A percentile compares a stretch with the other conserved stretches of the same genome.
These are phyloP conservation scores for Trichoderma citrinoviride DNA, from an alignment of 2,329 filamentous ascomycete species.

Conservation along the genomic window DNA sequence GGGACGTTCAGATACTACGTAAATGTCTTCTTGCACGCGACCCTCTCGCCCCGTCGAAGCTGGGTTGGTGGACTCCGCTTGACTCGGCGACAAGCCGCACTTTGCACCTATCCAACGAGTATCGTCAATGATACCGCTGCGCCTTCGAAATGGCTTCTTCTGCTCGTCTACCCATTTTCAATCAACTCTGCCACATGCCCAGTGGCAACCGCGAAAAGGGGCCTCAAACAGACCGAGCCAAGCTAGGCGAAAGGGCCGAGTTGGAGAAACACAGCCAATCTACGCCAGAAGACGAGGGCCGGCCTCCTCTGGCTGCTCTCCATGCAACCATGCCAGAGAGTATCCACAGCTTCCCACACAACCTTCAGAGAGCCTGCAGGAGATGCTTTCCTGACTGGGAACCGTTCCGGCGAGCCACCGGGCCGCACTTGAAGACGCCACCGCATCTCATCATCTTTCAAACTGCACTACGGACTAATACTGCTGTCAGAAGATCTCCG, in stretches of 20 bases:
- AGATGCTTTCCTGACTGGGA: constrained; percentile 22
- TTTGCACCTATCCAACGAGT: not conserved
- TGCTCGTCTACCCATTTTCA: not conserved
- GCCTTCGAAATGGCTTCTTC: not conserved
- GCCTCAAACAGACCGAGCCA: not conserved
- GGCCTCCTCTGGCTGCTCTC: constrained; percentile 7
- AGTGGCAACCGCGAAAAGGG: constrained; percentile 12
- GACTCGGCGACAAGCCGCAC: not conserved
- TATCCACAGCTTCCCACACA: constrained; percentile 13
- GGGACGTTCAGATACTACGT: not conserved
- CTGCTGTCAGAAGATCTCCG: constrained; percentile 6
- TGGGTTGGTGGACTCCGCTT: constrained; percentile 4
- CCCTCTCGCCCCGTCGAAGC: constrained; percentile 7
- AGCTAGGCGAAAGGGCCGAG: constrained; percentile 21
- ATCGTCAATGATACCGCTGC: not conserved
- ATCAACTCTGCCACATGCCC: not conserved
- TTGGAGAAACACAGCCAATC: constrained; percentile 20
- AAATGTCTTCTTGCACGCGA: constrained; percentile 13
- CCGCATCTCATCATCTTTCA: constrained; percentile 19
- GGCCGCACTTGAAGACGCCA: constrained; percentile 15
- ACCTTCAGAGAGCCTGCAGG: constrained; percentile 10
- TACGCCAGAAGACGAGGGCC: constrained; percentile 9
- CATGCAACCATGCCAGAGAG: constrained; percentile 1
- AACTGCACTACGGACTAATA: constrained; percentile 15
- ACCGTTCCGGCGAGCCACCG: constrained; percentile 21